Conservation (phyloP, 2,329 filamentous ascomycete genomes). For the Fusarium pseudonygamai region DNA sequence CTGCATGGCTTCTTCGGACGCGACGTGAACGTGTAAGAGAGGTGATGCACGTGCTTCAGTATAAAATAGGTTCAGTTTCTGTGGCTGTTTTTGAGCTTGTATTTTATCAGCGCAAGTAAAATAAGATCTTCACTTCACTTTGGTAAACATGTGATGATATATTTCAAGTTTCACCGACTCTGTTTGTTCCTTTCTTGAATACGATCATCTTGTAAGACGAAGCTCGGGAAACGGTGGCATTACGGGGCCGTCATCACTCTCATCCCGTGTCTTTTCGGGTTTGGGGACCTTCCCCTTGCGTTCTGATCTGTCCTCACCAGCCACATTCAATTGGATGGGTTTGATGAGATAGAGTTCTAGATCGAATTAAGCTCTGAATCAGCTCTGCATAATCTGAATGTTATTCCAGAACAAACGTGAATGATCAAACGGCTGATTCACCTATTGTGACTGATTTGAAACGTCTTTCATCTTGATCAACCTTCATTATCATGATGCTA, state of each 20-base stretch:
- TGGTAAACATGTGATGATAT: neutral
- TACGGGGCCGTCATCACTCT: slow-evolving; percentile 8
- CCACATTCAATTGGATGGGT: slow-evolving; percentile 1
- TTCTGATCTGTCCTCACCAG: neutral
- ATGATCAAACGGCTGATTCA: neutral
- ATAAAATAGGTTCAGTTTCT: neutral
- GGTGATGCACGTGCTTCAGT: slow-evolving; percentile 3
- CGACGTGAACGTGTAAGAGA: slow-evolving; percentile 30
- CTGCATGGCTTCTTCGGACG: slow-evolving; percentile 1
- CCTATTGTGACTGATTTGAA: neutral
- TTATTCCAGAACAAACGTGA: neutral
- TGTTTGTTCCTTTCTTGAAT: neutral
- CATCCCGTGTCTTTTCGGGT: slow-evolving; percentile 8
- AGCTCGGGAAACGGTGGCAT: slow-evolving; percentile 22
- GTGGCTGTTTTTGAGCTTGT: neutral
- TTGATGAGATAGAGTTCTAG: neutral
- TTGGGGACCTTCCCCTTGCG: slow-evolving; percentile 6
- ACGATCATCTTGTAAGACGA: slow-evolving; percentile 15
- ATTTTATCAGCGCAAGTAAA: neutral
- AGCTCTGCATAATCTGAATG: neutral
- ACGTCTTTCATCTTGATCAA: neutral
- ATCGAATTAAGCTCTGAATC: neutral
- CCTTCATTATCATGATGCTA: neutral
- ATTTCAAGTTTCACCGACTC: neutral
- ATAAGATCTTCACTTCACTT: neutral